Evolutionary conservation across 257 asterid genomes (phyloP).

Genomic region (Fraxinus cuspidata): DNA sequence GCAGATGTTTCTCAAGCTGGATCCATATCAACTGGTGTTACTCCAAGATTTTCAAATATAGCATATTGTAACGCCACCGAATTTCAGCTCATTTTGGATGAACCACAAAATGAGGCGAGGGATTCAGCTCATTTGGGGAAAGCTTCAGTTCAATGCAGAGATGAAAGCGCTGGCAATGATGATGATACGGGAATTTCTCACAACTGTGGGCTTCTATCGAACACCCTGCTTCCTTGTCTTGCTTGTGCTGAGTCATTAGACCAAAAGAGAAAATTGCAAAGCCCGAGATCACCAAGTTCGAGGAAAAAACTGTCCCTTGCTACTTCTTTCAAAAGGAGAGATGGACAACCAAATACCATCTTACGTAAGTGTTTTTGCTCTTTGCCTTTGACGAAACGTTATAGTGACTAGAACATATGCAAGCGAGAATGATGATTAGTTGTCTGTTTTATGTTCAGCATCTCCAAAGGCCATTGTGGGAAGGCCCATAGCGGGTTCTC

Average conservation of each 20-base stretch:
- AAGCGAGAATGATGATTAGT: neutral
- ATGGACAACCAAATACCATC: constrained; percentile 48
- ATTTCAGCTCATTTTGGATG: constrained; percentile 44
- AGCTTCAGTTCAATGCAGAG: constrained; percentile 29
- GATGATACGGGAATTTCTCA: constrained; percentile 48
- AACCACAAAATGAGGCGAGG: constrained; percentile 44
- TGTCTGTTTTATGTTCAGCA: constrained; percentile 43
- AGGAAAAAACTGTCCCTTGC: constrained; percentile 55
- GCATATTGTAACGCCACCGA: constrained; percentile 32
- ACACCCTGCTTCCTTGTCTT: constrained; percentile 74
- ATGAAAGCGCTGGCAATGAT: constrained; percentile 32
- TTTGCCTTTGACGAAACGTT: constrained; percentile 10
- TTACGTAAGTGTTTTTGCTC: constrained; percentile 48
- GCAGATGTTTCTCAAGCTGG: constrained; percentile 87
- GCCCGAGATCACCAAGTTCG: constrained; percentile 42
- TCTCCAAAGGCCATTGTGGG: constrained; percentile 55
- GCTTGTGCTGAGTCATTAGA: constrained; percentile 69
- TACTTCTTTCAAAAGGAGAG: constrained; percentile 74
- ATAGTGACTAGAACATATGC: constrained; percentile 7
- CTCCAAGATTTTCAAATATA: constrained; percentile 73
- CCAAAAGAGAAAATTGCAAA: constrained; percentile 51
- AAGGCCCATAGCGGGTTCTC: constrained; percentile 93
- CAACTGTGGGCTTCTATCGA: constrained; percentile 65
- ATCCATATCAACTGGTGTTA: constrained; percentile 66
- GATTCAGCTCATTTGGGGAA: constrained; percentile 32